Evolutionary conservation across 2,329 filamentous ascomycete genomes (phyloP), one percentile per base, ranked within the genome.

Genomic region (Dendrostoma leiphaemia): DNA sequence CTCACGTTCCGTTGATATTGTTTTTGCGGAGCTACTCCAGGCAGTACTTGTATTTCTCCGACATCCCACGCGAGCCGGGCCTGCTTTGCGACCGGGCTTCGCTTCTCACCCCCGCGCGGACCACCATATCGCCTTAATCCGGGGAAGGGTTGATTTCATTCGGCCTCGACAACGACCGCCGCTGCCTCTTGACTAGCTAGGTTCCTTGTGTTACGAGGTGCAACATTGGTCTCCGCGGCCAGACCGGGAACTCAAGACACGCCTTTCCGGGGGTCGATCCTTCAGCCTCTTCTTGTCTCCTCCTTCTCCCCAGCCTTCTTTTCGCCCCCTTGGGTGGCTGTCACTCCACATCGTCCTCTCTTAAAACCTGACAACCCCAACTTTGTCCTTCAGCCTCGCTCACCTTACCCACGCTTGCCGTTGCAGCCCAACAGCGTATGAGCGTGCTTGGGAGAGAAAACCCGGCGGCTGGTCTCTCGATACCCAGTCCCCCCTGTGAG

Each of bases 361-460:
- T 29, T 12, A 8, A 24, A 10, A 21, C 38, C 32, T 17, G 17
- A 21, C 17, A 37, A 28, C n/a, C 19, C 24, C 43, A 24, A 10
- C 24, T 38, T 19, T 41, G 9, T 4, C 31, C 12, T n/a, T 40
- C 10, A 45, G 34, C 29, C 52, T 43, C 29, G 38, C 56, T 51
- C 38, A 34, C 26, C 17, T 28, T 46, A 17, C 15, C 43, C 38
- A 46, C 28, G 29, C 26, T 28, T 49, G 40, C 29, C 37, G 26
- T 21, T 38, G 32, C 46, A 38, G 47, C 48, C 35, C 52, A 45
- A 37, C 47, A 47, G 41, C 26, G 40, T 23, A 38, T 48, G 31
- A 43, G 52, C 56, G 45, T 32, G 44, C 48, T 54, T 47, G 21
- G n/a, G n/a, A n/a, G n/a, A 24, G 9, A 46, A 40, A 57, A 24